Conservation (phyloP, 495 filamentous ascomycete genomes). For the Penicillium goetzii region DNA sequence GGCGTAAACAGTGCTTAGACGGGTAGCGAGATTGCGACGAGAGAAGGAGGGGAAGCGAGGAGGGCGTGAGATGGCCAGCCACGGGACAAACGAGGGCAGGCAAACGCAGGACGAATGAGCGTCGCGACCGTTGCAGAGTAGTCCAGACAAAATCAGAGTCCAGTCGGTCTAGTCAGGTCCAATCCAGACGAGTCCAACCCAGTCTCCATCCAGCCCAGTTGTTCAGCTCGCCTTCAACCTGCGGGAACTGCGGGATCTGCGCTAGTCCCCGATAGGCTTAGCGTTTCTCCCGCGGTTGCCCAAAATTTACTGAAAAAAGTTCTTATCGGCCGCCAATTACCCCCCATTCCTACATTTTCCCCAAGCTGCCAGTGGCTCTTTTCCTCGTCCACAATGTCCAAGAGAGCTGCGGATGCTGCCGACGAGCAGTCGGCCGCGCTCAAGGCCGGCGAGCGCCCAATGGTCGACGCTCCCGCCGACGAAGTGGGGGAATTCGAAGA, state of each 20-base stretch:
- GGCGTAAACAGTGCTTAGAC: constrained; percentile 15
- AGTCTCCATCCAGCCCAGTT: constrained; percentile 5
- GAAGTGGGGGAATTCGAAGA: constrained; percentile 93
- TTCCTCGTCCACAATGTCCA: constrained; percentile 61
- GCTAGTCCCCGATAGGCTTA: constrained; percentile 49
- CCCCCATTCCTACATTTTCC: constrained; percentile 16
- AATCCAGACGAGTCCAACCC: background rate
- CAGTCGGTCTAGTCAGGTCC: constrained; percentile 6
- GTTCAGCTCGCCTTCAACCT: constrained; percentile 32
- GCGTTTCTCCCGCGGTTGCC: constrained; percentile 31
- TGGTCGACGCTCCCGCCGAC: constrained; percentile 47
- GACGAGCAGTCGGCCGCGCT: constrained; percentile 60
- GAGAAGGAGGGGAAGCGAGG: constrained; percentile 6
- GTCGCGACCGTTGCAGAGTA: constrained; percentile 8
- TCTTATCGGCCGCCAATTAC: constrained; percentile 36
- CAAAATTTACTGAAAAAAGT: constrained; percentile 42
- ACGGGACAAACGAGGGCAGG: constrained; percentile 12
- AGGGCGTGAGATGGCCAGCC: constrained; percentile 3
- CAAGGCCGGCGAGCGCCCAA: constrained; percentile 70
- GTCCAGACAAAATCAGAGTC: background rate
- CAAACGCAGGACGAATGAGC: constrained; percentile 15
- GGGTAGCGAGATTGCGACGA: constrained; percentile 6
- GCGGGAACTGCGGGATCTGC: constrained; percentile 37
- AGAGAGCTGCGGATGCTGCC: constrained; percentile 63
- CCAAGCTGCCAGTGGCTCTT: constrained; percentile 7